Evolutionary conservation across 2,329 filamentous ascomycete genomes (phyloP), one percentile per base, ranked within the genome.

Genomic region (Paradendryphiella salina): DNA sequence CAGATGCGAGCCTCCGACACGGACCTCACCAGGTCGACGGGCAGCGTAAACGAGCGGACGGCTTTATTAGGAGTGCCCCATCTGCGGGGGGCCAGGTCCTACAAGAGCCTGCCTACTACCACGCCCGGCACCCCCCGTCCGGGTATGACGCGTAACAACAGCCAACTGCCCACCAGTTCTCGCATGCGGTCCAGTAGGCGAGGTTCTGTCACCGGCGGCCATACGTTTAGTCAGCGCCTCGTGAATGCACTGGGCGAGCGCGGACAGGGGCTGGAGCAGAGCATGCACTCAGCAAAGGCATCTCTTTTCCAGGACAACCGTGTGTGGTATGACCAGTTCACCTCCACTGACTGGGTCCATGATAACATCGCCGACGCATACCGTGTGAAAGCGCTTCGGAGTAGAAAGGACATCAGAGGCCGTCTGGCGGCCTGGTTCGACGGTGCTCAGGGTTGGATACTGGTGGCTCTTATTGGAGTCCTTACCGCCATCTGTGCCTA

Each of bases 321-420:
- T 53, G 88, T 95, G 8, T 97, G 94, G 94, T 97, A 97, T 75
- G 94, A 99, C 77, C 94, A 99, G 74, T 96, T 96, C 67, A 96
- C 91, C 5, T 96, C 90, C 5, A 96, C 90, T 47, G 93, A 99
- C 73, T 99, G 94, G 94, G 92, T 99, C 0, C 93, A 96, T 70
- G 94, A 99, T 73, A 92, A 88, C 71, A 96, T 99, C 61, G 90
- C 91, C 65, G 94, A 97, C 74, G 90, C 92, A 8, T 90, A 91
- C 64, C 88, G 94, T 20, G 85, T 95, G 41, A 94, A 95, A 71
- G 86, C 86, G 45, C 80, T 99, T 32, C 85, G 90, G 41, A 86
- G 82, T 64, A 82, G 91, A 40, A 95, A 88, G 71, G 94, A 93
- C 74, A 82, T 96, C 54, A 86, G 87, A 69, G 93, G 93, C n/a